Base-by-base conservation (phyloP, 2,329 filamentous ascomycete species). In the Tricladium varicosporioides region DNA sequence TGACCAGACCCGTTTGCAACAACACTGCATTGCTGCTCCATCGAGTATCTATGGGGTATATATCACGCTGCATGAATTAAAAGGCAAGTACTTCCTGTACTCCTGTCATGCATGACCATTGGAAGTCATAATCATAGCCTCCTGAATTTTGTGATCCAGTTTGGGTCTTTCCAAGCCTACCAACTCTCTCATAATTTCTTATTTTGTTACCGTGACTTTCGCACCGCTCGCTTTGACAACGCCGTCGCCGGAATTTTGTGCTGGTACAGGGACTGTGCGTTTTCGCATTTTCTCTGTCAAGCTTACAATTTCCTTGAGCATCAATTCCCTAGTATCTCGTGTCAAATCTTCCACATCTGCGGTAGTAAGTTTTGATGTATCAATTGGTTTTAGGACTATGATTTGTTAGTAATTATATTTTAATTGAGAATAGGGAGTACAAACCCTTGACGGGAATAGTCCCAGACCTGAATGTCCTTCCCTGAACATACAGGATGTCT, bases 331-430 rank as follows among this genome's bases (percentile, higher is more conserved):
- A 2, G 87, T 90, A 53, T 80, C 80, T 54, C 80, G 78, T 51
- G 87, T 81, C 46, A 96, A 76, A 58, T 83, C 81, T 64, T 94
- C 88, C 53, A 96, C 90, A 71, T 96, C 91, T 52, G 85, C 85
- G 19, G 87, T 60, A 15, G 83, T 89, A 62, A 95, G 80, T 53
- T 84, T 84, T 62, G 83, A 80, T 10, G 92, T 97, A 49, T 84
- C 79, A 60, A 97, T 92, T 1, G 92, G 90, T 67, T 89, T 84
- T 53, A 96, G 78, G 18, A 96, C 90, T 90, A 42, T 8, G 15
- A 31, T 36, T 5, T 49, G 54, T 66, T 55, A 66, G 60, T 5
- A 46, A 46, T n/a, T 18, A 46, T 42, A 52, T 44, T 9, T 7
- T 48, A 31, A 53, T 16, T 22, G 27, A 16, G 5, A 40, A 45